Evolutionary conservation across 177 flowering plant species (phyloP).

Genomic region (Vitis hybrid): DNA sequence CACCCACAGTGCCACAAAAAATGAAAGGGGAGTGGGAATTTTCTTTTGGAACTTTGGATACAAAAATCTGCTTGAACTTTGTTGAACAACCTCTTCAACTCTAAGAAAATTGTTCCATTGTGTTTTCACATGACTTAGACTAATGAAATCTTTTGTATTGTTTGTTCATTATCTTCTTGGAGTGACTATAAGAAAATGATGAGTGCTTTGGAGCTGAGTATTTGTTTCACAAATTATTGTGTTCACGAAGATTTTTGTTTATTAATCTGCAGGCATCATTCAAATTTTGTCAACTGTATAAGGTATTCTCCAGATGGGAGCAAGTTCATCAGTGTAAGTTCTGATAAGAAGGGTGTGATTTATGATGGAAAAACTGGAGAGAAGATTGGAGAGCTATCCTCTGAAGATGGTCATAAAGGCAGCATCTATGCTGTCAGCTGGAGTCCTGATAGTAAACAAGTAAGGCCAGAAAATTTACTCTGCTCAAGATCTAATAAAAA

Average conservation of each 20-base stretch:
- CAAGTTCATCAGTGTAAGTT: constrained; percentile 90
- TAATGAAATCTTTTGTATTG: not conserved
- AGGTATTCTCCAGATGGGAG: constrained; percentile 96
- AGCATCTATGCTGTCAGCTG: constrained; percentile 97
- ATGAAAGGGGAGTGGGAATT: not conserved
- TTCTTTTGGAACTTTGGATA: not conserved
- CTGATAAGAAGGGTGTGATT: constrained; percentile 86
- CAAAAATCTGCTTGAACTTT: not conserved
- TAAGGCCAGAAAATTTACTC: constrained; percentile 12
- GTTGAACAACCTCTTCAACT: not conserved
- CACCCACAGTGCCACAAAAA: no score
- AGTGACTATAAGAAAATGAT: not conserved
- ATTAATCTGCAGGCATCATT: constrained; percentile 69
- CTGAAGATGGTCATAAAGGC: constrained; percentile 89
- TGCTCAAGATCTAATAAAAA: not conserved
- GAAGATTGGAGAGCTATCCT: constrained; percentile 75
- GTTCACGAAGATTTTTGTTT: constrained; percentile 8
- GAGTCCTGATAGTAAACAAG: constrained; percentile 92
- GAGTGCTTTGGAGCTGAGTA: not conserved
- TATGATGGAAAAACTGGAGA: constrained; percentile 91
- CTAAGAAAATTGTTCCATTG: not conserved
- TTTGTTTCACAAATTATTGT: not conserved
- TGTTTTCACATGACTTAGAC: not conserved
- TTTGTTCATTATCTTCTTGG: not conserved
- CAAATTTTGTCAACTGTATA: constrained; percentile 91